Evolutionary conservation across 2,329 filamentous ascomycete genomes (phyloP), one percentile per base, ranked within the genome.

Genomic region (Cladorrhinum sp.): DNA sequence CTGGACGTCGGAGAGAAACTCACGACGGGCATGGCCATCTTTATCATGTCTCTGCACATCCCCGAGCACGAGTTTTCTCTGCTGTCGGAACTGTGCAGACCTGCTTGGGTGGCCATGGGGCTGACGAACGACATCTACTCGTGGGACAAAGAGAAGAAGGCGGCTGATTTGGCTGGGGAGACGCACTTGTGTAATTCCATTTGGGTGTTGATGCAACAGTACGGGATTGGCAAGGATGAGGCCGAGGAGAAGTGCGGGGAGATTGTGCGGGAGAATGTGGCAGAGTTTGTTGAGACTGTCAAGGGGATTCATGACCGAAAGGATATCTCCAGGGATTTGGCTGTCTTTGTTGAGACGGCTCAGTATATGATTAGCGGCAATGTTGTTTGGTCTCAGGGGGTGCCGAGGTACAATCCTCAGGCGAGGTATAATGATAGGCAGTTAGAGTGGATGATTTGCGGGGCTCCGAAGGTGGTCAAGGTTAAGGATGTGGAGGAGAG

Each of bases 61-160:
- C 74, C 74, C 13, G 68, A 73, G 2, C 55, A 72, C 3, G 75
- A 78, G 48, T 53, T 69, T 6, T 68, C 72, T 0, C 59, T 70
- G 2, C 71, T 69, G 32, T 67, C 63, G 41, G 59, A 71, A 60
- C 67, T 75, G 7, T 64, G 65, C 38, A 52, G 61, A 41, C 68
- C 73, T 5, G 74, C 65, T 1, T 74, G 66, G 13, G 63, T 65
- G 9, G 70, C 69, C n/a, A 51, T 72, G 13, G 67, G 68, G 4
- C 68, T 78, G 8, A 69, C 67, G 8, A 78, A 78, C 55, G 75
- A 78, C 62, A 65, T 78, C 9, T 76, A 70, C 57, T 78, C 76
- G 0, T 77, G 68, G 66, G 64, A 71, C 18, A 76, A 75, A 52
- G 72, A 77, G 57, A 62, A 58, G 16, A 61, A 72, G 16, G 74